A percentile compares a stretch with the other conserved stretches of the same genome.
Conservation (phyloP, 176 grass and related monocot genomes). For the Dactylis glomerata region DNA sequence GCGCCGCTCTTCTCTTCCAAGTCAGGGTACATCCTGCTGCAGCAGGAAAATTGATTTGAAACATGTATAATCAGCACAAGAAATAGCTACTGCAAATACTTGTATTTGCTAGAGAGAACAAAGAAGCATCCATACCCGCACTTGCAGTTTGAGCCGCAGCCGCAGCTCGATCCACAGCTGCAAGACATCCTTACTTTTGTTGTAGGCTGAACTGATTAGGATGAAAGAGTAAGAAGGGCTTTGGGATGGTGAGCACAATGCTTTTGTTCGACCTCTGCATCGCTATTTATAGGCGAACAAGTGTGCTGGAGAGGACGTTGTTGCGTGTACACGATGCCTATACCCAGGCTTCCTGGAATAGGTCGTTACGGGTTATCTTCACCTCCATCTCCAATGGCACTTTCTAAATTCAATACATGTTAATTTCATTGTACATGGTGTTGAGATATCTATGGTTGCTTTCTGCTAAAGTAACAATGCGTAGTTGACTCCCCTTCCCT, state of each 20-base stretch:
- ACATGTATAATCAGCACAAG: neutral
- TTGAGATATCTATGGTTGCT: neutral
- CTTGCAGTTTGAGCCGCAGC: slow-evolving; percentile 34
- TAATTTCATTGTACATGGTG: neutral
- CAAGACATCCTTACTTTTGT: slow-evolving; percentile 30
- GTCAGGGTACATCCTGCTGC: slow-evolving; percentile 59
- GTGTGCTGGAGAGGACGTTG: neutral
- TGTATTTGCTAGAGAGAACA: neutral
- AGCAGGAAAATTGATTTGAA: neutral
- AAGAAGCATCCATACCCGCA: slow-evolving; percentile 30
- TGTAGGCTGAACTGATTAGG: neutral
- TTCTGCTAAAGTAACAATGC: slow-evolving; percentile 4
- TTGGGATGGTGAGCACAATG: slow-evolving; percentile 19
- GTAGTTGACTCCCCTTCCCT: slow-evolving; percentile 18
- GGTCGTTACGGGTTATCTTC: neutral
- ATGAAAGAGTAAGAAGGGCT: neutral
- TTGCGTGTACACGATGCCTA: neutral
- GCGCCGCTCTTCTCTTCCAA: slow-evolving; percentile 30
- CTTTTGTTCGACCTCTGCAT: neutral
- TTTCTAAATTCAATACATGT: neutral
- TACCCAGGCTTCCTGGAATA: neutral
- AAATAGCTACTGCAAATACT: neutral
- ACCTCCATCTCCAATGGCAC: neutral
- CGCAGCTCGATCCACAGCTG: slow-evolving; percentile 41
- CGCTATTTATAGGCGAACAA: slow-evolving; percentile 9